Base-by-base conservation (phyloP, 257 asterid genomes). In the Ilex asprella region DNA sequence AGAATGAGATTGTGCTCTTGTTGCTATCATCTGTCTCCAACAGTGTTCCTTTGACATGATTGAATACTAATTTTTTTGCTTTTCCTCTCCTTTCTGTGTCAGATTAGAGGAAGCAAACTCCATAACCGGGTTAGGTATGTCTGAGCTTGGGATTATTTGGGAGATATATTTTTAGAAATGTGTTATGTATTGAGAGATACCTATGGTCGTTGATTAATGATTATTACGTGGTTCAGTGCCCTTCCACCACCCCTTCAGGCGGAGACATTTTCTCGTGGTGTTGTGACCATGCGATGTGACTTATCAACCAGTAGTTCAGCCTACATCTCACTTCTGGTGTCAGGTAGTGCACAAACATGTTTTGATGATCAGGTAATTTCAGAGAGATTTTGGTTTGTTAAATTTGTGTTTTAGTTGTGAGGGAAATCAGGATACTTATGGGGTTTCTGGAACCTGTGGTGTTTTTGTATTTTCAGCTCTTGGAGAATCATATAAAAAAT, bases 181-280 rank as follows among this genome's bases (percentile, higher is more conserved):
- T 35, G 5, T 35, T 4, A 35, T 35, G 41, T 35, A 3, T 35
- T 8, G 41, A 35, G 41, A 8, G 41, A 35, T 3, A 21, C 30
- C 32, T 31, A 61, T 53, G 43, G 30, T 60, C 41, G 8, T 35
- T 35, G 41, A 35, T 35, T 35, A 35, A 35, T 35, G 41, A 35
- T 35, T 35, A 1, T 56, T 69, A 16, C 59, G 8, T 72, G 55
- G 49, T 84, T 56, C 86, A 93, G 97, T 47, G 95, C 99, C 31
- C 86, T 90, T 65, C 99, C 99, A 67, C 99, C 99, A 59, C 99
- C 97, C 31, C 97, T 93, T 73, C 94, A 93, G 81, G 97, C 95
- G 57, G 95, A 84, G 68, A 76, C 88, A 59, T 82, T 93, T 80
- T 89, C 97, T 61, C 99, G 97, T 63, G 97, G 94, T 67, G 97